Base-by-base conservation (phyloP, 1,284 basidiomycete species). In the Leccinum solheimii region DNA sequence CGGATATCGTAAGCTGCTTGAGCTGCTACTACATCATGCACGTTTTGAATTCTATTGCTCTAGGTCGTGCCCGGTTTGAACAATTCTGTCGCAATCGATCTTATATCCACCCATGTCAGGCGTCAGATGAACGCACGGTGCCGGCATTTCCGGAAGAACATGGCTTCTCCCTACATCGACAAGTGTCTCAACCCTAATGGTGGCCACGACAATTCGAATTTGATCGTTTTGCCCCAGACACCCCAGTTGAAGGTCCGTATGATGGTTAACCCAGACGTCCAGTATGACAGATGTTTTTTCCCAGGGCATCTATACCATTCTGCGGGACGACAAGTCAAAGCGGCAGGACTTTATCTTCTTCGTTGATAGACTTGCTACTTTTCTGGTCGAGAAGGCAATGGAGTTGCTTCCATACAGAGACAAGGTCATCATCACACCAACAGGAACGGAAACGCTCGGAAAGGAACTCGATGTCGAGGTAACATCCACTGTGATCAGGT, bases 261-360 rank as follows among this genome's bases (percentile, higher is more conserved):
- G 34, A 60, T 52, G 57, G 57, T 58, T 6, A 9, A 26, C 8
- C 56, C 52, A n/a, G 64, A 91, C 88, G 87, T 89, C 1, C 38
- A 7, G 48, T 10, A 3, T 53, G 32, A 48, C 58, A 13, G 30
- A 58, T 38, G 59, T 56, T 61, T 62, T 62, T 56, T 19, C 0
- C 6, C 67, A 96, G 92, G 94, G 94, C 0, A 95, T 97, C 16
- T 89, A 92, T 74, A 97, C 95, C 0, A 88, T 92, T 38, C 74
- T 98, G 34, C 85, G 96, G 32, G 88, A 95, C 68, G 79, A 79
- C 62, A 80, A 78, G 8, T 92, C 92, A 0, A 78, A 80, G 10
- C 81, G 88, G 27, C 91, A 92, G 66, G 94, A 97, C 71, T 98
- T 98, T 69, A 86, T 96, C 19, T 95, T 95, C 79, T 94, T 92